Base-by-base conservation (phyloP, 2,329 filamentous ascomycete genomes). In the Phoma sp. region DNA sequence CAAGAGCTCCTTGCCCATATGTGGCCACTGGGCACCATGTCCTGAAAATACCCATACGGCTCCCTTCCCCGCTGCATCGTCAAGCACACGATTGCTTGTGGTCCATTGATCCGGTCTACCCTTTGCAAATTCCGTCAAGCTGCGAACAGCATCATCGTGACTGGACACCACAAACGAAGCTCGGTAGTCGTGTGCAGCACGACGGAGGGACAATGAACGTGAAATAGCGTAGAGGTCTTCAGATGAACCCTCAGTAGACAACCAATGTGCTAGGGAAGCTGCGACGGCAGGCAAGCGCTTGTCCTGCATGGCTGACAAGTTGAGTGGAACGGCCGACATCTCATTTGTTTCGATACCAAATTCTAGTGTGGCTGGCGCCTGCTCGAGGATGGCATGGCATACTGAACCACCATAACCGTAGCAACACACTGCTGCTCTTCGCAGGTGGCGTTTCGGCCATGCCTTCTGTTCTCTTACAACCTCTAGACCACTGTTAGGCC, bases 331-430 rank as follows among this genome's bases (percentile, higher is more conserved):
- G 4, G 42, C 30, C 45, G 23, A 25, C 3, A 25, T 38, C 17
- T 20, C 9, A 2, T 11, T 15, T n/a, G 18, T 3, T 28, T 12
- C 17, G 12, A 2, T 2, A 10, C 9, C 34, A 3, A 11, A n/a
- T 3, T n/a, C 7, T 9, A n/a, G 9, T 21, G 4, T 17, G 11
- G 14, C 20, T 32, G 65, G 17, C 50, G 57, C 77, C 53, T 64
- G 50, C 26, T 81, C 77, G 21, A 81, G 42, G 25, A 81, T 74
- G 0, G 71, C 71, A 54, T 79, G 76, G 1, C 75, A 73, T 33
- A 78, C 77, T 2, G 76, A 72, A 7, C 77, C 77, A 3, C 77
- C 77, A 39, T 76, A 75, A 2, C 77, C 80, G 53, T 80, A 82
- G 11, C 77, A 77, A 49, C 78, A 80, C 1, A 81, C 69, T 23